Base-by-base conservation (phyloP, 768 basidiomycete genomes). In the Trametes cubensis region DNA sequence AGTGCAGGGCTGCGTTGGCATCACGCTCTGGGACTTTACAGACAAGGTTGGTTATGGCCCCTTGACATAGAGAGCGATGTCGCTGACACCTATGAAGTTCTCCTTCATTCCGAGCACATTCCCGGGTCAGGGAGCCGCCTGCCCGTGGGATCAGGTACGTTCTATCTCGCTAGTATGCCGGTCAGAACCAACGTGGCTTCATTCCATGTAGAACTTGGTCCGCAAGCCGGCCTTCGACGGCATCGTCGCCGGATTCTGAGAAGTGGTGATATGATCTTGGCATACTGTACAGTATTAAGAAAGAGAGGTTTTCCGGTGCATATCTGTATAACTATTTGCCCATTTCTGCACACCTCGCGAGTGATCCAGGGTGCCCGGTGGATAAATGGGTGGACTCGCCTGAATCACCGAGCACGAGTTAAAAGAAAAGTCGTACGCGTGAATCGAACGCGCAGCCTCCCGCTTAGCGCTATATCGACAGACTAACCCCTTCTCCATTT, bases 11-110 rank as follows among this genome's bases (percentile, higher is more conserved):
- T 78, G 77, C 60, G 71, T 78, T 26, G 76, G 75, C 47, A 62
- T 79, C 44, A 77, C 76, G 2, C 21, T 78, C 39, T 80, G 78
- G 79, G 79, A 78, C 61, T 79, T 70, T 60, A 76, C 77, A 3
- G 76, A 78, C 69, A 74, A 72, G 62, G 66, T 66, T 38, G 15
- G 15, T 8, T 3, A 1, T 21, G n/a, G n/a, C n/a, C n/a, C 17
- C 15, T 3, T 28, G 17, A 0, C 20, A 34, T 20, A 3, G 34
- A 6, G 6, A 10, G 17, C 8, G 47, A 41, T 14, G 15, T 56
- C 14, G 14, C 42, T 11, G 15, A 15, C 44, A 0, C 1, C 13
- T 21, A 21, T 21, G 2, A 34, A 66, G 67, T 73, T 77, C 72
- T 72, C 74, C 58, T 79, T 74, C 72, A 65, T 76, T 47, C 71